These are phyloP conservation scores for Alternaria sp. DNA, from an alignment of 2,329 filamentous ascomycete genomes.

Conservation along the genomic window DNA sequence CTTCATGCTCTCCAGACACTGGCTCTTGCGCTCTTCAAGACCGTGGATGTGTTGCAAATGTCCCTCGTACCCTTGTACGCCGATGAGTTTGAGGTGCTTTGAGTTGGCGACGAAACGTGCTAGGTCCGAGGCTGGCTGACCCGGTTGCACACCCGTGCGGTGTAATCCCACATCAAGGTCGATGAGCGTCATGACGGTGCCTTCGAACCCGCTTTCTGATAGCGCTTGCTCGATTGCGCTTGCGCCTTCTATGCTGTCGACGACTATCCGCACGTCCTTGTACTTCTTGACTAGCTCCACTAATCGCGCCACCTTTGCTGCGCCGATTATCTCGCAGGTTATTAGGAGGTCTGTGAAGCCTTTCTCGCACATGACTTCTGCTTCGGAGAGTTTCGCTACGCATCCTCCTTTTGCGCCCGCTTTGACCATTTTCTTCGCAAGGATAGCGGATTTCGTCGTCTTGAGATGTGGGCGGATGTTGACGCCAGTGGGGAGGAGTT, in stretches of 20 bases:
- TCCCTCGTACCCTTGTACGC: constrained; percentile 61
- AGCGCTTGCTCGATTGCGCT: constrained; percentile 55
- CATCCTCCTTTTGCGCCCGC: constrained; percentile 60
- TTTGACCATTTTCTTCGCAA: constrained; percentile 53
- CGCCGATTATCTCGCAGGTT: constrained; percentile 59
- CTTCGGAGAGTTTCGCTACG: constrained; percentile 59
- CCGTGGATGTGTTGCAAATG: constrained; percentile 61
- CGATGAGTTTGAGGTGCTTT: constrained; percentile 53
- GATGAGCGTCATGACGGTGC: constrained; percentile 52
- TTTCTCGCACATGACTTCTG: constrained; percentile 46
- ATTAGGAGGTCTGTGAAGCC: constrained; percentile 60
- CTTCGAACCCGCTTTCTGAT: constrained; percentile 42
- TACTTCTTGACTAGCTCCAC: constrained; percentile 54
- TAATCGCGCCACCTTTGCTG: constrained; percentile 55
- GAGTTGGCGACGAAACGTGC: constrained; percentile 49
- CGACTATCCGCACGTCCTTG: constrained; percentile 53
- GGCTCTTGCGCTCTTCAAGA: constrained; percentile 49
- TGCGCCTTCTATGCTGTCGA: constrained; percentile 56
- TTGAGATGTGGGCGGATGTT: constrained; percentile 61
- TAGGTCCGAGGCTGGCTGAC: constrained; percentile 50
- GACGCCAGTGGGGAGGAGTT: constrained; percentile 55
- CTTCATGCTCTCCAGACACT: constrained; percentile 56
- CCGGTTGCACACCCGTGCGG: constrained; percentile 56
- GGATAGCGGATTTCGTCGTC: constrained; percentile 58
- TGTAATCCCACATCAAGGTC: constrained; percentile 61